Evolutionary conservation across 331 rosid species (phyloP), one percentile per base, ranked within the genome.

Genomic region (Dryas integrifolia): DNA sequence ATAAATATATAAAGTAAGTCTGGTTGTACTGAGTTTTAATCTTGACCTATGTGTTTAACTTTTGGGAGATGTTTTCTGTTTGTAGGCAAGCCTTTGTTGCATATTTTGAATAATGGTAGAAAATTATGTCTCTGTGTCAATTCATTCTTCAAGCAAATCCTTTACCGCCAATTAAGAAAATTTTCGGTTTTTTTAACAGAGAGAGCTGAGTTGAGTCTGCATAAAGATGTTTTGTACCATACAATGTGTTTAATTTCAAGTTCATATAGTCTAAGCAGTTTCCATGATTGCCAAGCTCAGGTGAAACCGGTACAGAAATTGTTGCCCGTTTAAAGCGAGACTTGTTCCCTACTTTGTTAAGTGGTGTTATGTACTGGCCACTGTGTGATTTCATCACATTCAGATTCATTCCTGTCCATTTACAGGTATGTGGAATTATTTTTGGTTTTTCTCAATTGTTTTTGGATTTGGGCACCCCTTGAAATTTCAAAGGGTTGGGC

Each of bases 361-460:
- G 56, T 45, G 95, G 96, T 3, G 76, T 86, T 65, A 92, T 89
- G 92, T 90, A 92, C 81, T 89, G 96, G 98, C 95, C 96, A 56
- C 0, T 85, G 3, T 92, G 96, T 30, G 96, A 92, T 85, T 92
- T 92, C 69, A 82, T 92, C 82, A 92, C 96, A 9, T 92, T 82
- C 77, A 79, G 84, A 82, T 92, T 92, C 80, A 77, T 78, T 53
- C 98, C 98, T 24, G 98, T 92, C 60, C 95, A 92, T 79, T 81
- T 92, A 65, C 98, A 92, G 92, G 98, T 89, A 72, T 43, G 52
- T 67, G n/a, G 45, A 9, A n/a, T 49, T 53, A 52, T n/a, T 6
- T 47, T 24, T 75, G 40, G 38, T 50, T 72, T 49, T 52, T 65
- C 2, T 2, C 40, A 30, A 0, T 9, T 5, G 16, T 46, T 6